Base-by-base conservation (phyloP, 139 green algal species). In the Gonium pectorale region DNA sequence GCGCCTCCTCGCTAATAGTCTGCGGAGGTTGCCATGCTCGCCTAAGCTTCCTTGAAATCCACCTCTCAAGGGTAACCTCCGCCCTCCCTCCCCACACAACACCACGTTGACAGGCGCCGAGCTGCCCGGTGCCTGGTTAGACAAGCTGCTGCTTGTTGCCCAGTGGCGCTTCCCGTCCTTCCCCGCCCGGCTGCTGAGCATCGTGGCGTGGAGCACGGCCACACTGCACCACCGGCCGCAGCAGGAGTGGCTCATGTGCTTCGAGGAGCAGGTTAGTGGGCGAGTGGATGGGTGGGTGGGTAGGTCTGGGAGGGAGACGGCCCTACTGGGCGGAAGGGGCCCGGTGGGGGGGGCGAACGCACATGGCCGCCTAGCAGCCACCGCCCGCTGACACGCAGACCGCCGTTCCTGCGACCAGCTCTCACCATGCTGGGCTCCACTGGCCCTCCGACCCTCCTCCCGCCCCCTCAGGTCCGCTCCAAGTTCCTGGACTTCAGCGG, bases 151-250 rank as follows among this genome's bases (percentile, higher is more conserved):
- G 49, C 83, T 91, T 80, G 88, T 89, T 7, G 74, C 84, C 27
- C 88, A 91, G 80, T 91, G 88, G 88, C 88, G 88, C 13, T 91
- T 91, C 67, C 88, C 88, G 4, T 83, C 59, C 60, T 91, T 91
- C 84, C 81, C 54, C 49, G 79, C 88, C 9, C 88, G 88, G 52
- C 73, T 88, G 60, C 80, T 91, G 40, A 88, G 79, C 62, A 88
- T 91, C 17, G 62, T 91, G 11, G 88, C 81, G 5, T 91, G 88
- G 88, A 84, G 68, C 37, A 84, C 86, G 0, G 88, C 88, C 17
- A 86, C 78, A 2, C 67, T 92, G 44, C 81, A 84, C 33, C 85
- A 89, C 67, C 77, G 70, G 35, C 88, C 88, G n/a, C 78, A 79
- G 29, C 74, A 70, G 46, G 88, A 92, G 75, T 92, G 88, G 88